Percentiles rank a stretch among this genome's conserved stretches.
phyloP scores from a whole-genome alignment of 768 basidiomycete species.

The Tricholoma hemisulphureum region DNA sequence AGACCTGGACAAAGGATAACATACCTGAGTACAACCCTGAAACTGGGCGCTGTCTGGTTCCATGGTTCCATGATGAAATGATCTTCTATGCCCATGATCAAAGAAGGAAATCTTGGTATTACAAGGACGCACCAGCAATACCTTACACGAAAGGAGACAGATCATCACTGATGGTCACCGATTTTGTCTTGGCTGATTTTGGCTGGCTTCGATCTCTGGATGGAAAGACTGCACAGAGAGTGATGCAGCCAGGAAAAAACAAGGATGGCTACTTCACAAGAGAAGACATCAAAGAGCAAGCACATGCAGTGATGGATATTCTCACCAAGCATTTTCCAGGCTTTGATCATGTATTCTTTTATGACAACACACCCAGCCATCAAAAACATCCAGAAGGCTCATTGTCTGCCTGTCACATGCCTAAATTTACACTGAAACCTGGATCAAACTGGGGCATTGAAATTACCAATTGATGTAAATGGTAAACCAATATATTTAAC shows the following conservation, averaged over 20 bases:
- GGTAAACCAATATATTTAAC: neutral
- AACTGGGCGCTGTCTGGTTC: slow-evolving; percentile 8
- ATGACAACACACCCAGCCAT: neutral
- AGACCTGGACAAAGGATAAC: slow-evolving; percentile 1
- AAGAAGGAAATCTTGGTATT: slow-evolving; percentile 19
- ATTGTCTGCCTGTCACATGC: neutral
- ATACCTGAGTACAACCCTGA: slow-evolving; percentile 1
- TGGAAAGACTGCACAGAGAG: no score
- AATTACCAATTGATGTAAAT: neutral
- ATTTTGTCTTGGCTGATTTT: neutral
- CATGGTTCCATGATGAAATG: slow-evolving; percentile 27
- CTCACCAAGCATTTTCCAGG: neutral
- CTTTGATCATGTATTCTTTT: neutral
- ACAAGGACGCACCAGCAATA: slow-evolving; percentile 8
- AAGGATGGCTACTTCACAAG: no score
- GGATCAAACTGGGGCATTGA: neutral
- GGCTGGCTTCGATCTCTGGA: no score
- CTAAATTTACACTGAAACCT: neutral
- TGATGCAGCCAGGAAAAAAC: no score
- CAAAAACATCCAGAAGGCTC: neutral
- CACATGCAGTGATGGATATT: neutral
- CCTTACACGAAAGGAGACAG: slow-evolving; percentile 26
- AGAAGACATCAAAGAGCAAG: neutral
- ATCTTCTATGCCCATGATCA: slow-evolving; percentile 26
- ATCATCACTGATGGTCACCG: slow-evolving; percentile 23